Base-by-base conservation (phyloP, 805 yeast species). In the Komagataella kurtzmanii region DNA sequence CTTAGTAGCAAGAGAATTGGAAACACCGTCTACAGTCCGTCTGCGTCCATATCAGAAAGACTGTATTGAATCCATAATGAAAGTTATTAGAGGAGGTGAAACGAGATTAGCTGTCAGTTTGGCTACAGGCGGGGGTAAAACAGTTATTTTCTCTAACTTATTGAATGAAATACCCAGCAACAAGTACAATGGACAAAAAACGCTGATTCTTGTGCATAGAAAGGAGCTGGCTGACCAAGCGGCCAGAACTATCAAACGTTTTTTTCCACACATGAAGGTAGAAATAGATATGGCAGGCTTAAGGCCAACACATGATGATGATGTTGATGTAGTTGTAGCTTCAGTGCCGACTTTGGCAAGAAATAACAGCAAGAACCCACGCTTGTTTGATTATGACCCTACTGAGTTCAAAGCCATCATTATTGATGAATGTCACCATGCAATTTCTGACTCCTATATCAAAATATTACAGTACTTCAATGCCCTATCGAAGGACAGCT, bases 101-200 rank as follows among this genome's bases (percentile, higher is more conserved):
- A 65, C 72, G 17, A 70, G 93, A 49, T 76, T 88, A 0, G 97
- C 91, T 0, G 89, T 88, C 1, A 84, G 88, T 24, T 64, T 90
- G 44, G 96, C 97, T 12, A 91, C 98, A 0, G 98, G 98, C 0
- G 93, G 96, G 10, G 98, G 98, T 4, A 90, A 90, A 59, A 90
- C 97, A 0, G 88, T 88, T 10, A 80, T 87, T 1, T 85, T 88
- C 61, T 65, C 85, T 0, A 75, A 75, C 55, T 57, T 84, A 46
- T 75, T 85, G 2, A 74, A 78, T 0, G 60, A 67, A 30, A 43
- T 68, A 4, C 59, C 65, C 0, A 46, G 48, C 5, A 56, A 66
- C 40, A 53, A 58, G 3, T 58, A 65, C 3, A 53, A 61, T 24
- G 72, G 75, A 0, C 56, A 59, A 30, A 72, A 70, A 53, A 69